Base-by-base conservation (phyloP, 768 basidiomycete species). In the Russula compacta region DNA sequence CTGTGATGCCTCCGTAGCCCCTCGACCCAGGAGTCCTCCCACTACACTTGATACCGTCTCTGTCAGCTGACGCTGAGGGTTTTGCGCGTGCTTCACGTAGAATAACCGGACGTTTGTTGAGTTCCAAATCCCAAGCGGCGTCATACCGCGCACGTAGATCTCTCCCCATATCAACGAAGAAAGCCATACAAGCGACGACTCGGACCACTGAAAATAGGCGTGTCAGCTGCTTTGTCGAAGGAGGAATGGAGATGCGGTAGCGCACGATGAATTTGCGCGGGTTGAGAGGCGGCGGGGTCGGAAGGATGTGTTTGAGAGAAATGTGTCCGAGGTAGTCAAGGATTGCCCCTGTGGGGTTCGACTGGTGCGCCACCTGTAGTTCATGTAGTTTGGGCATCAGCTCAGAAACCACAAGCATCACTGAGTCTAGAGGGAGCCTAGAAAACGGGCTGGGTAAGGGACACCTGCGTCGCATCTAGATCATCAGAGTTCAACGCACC, bases 91-190 rank as follows among this genome's bases (percentile, higher is more conserved):
- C 70, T 93, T 95, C 59, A 97, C 90, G 53, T 93, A 83, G 76
- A 98, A 98, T 54, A 98, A 73, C 44, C 89, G 84, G 33, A 97
- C 92, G 52, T 84, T 87, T 14, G 94, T 97, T 19, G 84, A 82
- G 66, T 90, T 91, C 93, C 95, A 98, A 46, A 95, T 83, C 12
- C 89, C 91, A 24, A 93, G 76, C 1, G 89, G 88, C 1, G 86
- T 83, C 83, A 95, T 89, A 6, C 86, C 89, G 50, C 88, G 86
- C 21, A 97, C 88, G 70, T 95, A 99, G 19, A 95, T 82, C 70
- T 95, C 92, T 43, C 97, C 95, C 94, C 95, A 99, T 21, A 95
- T 85, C 56, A 98, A 75, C 1, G 91, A 93, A 4, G 93, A 90
- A 40, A 95, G 78, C 95, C 97, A 98, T 17, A 94, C 81, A 61